phyloP scores from a whole-genome alignment of 495 filamentous ascomycete species.

The Tuber borchii region DNA sequence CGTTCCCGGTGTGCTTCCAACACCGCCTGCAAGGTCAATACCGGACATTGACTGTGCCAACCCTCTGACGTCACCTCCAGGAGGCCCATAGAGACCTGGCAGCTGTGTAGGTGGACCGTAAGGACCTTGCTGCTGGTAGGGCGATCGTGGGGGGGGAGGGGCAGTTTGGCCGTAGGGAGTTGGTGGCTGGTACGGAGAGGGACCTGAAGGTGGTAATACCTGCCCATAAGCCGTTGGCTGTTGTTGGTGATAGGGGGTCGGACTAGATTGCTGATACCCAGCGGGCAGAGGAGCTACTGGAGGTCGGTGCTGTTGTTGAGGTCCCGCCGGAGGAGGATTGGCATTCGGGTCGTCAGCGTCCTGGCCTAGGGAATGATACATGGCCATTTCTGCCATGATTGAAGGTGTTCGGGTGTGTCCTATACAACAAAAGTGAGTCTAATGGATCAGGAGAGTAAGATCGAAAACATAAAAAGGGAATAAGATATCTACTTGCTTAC shows the following conservation, averaged over 20 bases:
- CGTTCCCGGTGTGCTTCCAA: conserved; percentile 47
- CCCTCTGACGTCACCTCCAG: conserved; percentile 50
- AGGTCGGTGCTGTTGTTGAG: conserved; percentile 53
- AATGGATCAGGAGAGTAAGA: conserved; percentile 17
- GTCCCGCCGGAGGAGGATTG: conserved; percentile 53
- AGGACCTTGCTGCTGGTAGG: conserved; percentile 38
- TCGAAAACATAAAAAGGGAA: conserved; percentile 8
- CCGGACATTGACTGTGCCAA: conserved; percentile 82
- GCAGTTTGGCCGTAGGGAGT: conserved; percentile 40
- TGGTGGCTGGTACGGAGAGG: conserved; percentile 33
- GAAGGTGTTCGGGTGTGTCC: conserved; percentile 41
- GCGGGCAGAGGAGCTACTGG: conserved; percentile 52
- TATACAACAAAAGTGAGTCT: conserved; percentile 13
- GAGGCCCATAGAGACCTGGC: conserved; percentile 40
- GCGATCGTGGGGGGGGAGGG: conserved; percentile 33
- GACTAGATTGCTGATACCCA: conserved; percentile 58
- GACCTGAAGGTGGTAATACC: conserved; percentile 39
- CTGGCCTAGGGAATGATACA: conserved; percentile 67
- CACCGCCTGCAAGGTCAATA: conserved; percentile 64
- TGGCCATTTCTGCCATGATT: conserved; percentile 66
- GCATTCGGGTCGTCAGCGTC: conserved; percentile 38
- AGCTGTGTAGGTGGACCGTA: conserved; percentile 40
- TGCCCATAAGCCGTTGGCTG: conserved; percentile 49
- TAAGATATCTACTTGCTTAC: conserved; percentile 17
- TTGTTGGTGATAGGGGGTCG: conserved; percentile 37